Conservation (phyloP, 306 rosid genomes). For the Glycine latifolia region DNA sequence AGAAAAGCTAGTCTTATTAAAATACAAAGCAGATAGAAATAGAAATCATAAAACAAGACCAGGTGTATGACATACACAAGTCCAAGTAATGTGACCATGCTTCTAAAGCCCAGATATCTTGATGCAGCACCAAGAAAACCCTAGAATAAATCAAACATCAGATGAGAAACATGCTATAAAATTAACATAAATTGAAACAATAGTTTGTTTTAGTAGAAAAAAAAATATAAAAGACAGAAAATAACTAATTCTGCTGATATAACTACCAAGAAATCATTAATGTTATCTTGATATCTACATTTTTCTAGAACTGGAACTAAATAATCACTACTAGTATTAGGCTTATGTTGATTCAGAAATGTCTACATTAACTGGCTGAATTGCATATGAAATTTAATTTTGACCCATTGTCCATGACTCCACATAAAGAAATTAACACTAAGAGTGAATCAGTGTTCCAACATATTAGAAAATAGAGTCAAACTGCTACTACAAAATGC, state of each 20-base stretch:
- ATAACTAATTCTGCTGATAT: constrained; percentile 12
- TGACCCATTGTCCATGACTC: background rate
- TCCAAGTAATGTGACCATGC: constrained; percentile 86
- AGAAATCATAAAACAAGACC: constrained; percentile 35
- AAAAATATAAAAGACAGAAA: constrained; percentile 14
- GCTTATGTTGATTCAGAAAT: constrained; percentile 29
- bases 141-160: constrained; percentile 54
- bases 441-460: background rate
- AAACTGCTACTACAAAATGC: constrained; percentile 10
- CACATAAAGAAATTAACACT: constrained; percentile 4
- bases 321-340: constrained; percentile 8
- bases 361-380: constrained; percentile 12
- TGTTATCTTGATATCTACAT: constrained; percentile 8
- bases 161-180: constrained; percentile 37
- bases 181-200: constrained; percentile 27
- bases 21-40: constrained; percentile 35
- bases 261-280: background rate
- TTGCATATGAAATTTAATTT: constrained; percentile 24
- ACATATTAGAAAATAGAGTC: background rate
- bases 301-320: constrained; percentile 19
- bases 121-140: constrained; percentile 92
- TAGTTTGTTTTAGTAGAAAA: constrained; percentile 22
- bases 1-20: constrained; percentile 29
- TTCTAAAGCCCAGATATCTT: constrained; percentile 90
- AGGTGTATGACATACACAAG: constrained; percentile 73